phyloP scores from a whole-genome alignment of 768 basidiomycete genomes.

The Hericium coralloides region DNA sequence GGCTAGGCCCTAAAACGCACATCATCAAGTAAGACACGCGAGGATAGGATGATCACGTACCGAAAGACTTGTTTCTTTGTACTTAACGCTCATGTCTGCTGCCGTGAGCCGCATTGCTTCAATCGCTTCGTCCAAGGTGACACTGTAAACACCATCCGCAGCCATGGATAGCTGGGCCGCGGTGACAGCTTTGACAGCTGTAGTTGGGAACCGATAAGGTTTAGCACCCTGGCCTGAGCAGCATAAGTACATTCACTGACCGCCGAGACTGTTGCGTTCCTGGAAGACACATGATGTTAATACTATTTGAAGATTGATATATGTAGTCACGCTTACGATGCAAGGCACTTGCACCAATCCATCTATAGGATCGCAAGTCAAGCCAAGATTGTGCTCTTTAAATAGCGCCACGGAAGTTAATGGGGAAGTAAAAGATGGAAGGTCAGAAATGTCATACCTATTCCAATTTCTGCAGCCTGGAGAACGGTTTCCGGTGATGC shows the following conservation, averaged over 20 bases:
- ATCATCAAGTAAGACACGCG: background rate
- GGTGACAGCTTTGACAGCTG: slow-evolving; percentile 87
- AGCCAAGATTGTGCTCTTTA: slow-evolving; percentile 73
- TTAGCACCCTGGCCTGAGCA: background rate
- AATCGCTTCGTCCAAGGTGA: background rate
- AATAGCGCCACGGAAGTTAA: background rate
- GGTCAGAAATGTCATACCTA: slow-evolving; percentile 39
- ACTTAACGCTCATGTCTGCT: slow-evolving; percentile 90
- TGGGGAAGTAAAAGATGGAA: background rate
- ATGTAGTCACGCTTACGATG: slow-evolving; percentile 50
- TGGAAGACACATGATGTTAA: slow-evolving; percentile 17
- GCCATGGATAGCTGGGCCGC: slow-evolving; percentile 94
- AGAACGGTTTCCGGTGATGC: slow-evolving; percentile 77
- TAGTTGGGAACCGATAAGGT: background rate
- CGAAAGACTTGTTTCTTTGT: slow-evolving; percentile 92
- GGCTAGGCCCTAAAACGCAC: slow-evolving; percentile 41
- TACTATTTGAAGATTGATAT: slow-evolving; percentile 1
- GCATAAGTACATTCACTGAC: slow-evolving; percentile 23
- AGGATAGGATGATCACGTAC: slow-evolving; percentile 32
- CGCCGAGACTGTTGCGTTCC: slow-evolving; percentile 84
- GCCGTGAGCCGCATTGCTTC: slow-evolving; percentile 28
- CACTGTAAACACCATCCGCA: slow-evolving; percentile 65
- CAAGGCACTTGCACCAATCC: slow-evolving; percentile 94
- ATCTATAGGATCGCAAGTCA: slow-evolving; percentile 93
- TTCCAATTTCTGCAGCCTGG: slow-evolving; percentile 89